Evolutionary conservation across 768 basidiomycete genomes (phyloP).

Genomic region (Pisolithus marmoratus): DNA sequence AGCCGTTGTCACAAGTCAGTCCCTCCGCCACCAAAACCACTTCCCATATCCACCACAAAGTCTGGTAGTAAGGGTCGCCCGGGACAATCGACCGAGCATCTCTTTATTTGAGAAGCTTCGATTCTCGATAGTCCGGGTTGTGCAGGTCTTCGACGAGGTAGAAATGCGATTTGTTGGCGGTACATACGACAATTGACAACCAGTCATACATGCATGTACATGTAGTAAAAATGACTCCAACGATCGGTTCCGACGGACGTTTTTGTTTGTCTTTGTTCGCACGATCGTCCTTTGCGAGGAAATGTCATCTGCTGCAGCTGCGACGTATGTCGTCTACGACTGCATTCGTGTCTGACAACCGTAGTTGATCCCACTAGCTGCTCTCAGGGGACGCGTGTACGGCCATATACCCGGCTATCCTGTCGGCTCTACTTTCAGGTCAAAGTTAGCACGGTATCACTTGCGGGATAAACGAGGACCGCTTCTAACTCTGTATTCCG

Average conservation of each 20-base stretch:
- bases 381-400: slow-evolving; percentile 11
- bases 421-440: slow-evolving; percentile 18
- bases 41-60: slow-evolving; percentile 38
- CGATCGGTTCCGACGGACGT: no score
- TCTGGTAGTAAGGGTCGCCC: slow-evolving; percentile 68
- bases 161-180: slow-evolving; percentile 57
- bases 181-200: no score
- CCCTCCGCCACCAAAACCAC: slow-evolving; percentile 30
- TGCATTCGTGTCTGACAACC: not conserved
- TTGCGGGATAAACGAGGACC: not conserved
- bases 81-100: slow-evolving; percentile 64
- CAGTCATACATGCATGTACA: no score
- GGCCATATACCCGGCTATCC: slow-evolving; percentile 27
- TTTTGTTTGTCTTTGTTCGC: no score
- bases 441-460: slow-evolving; percentile 5
- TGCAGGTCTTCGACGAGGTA: slow-evolving; percentile 75
- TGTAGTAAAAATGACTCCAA: no score
- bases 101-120: slow-evolving; percentile 71
- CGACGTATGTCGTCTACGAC: not conserved
- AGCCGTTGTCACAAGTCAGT: slow-evolving; percentile 16
- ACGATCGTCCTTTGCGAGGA: no score
- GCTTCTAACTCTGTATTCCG: not conserved
- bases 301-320: not conserved
- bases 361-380: not conserved
- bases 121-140: slow-evolving; percentile 60